Percentiles rank a stretch among this genome's conserved stretches.
phyloP scores from a whole-genome alignment of 768 basidiomycete species.

The Leccinum disarticulatum region DNA sequence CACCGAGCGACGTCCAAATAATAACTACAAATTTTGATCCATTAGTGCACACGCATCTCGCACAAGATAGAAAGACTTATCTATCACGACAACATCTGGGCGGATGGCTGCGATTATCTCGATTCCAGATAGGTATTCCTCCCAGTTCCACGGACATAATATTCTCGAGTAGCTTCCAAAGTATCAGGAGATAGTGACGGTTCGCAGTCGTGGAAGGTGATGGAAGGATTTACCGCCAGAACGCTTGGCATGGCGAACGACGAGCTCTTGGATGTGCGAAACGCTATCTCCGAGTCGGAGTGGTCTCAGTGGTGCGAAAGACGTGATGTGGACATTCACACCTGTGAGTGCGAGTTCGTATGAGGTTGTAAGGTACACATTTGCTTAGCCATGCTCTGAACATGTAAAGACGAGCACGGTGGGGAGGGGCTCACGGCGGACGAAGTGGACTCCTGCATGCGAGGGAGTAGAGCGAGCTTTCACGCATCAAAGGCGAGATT shows the following conservation, averaged over 20 bases:
- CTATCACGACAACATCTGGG: conserved; percentile 1
- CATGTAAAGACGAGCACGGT: conserved; percentile 13
- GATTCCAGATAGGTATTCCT: conserved; percentile 8
- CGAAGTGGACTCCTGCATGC: not conserved
- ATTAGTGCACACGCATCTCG: conserved; percentile 6
- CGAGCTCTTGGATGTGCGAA: conserved; percentile 5
- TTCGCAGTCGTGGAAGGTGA: conserved; percentile 7
- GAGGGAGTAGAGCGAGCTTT: not conserved
- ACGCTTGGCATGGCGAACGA: not conserved
- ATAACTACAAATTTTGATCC: conserved; percentile 1
- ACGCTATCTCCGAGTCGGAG: conserved; percentile 4
- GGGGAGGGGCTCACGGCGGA: conserved; percentile 3
- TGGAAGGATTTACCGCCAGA: not conserved
- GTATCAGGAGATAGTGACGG: not conserved
- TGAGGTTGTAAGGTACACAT: conserved; percentile 12
- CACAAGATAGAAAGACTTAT: not conserved
- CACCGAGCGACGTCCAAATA: not conserved
- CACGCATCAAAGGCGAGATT: too few species aligned
- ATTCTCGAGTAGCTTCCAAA: not conserved
- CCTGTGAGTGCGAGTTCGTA: conserved; percentile 17
- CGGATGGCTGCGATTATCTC: conserved; percentile 2
- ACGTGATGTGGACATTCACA: conserved; percentile 10
- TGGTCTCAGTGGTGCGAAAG: conserved; percentile 13
- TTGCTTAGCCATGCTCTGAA: conserved; percentile 6
- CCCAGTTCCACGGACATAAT: not conserved